Evolutionary conservation across 257 asterid genomes (phyloP), one percentile per base, ranked within the genome.

Genomic region (Orobanche coerulescens): DNA sequence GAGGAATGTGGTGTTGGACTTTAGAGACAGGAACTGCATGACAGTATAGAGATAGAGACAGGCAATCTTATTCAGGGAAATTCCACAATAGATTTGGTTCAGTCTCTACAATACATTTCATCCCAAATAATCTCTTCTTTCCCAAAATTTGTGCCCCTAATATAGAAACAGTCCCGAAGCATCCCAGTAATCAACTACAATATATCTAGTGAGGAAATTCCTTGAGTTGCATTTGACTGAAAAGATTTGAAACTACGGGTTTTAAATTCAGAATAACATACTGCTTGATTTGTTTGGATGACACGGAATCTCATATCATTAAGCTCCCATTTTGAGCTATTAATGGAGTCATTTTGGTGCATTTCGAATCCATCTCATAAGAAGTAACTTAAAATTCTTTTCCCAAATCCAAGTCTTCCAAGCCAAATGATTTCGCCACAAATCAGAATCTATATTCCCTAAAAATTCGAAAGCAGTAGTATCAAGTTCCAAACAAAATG

Each of bases 401-500:
- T 30, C 36, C 36, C 36, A 30, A 30, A 30, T 30, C 36, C 36
- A 30, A 30, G 7, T 30, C 5, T 30, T 30, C 7, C 36, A 30
- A 30, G 3, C 36, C 36, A 3, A 30, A 30, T 7, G 7, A 3
- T 30, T 30, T 30, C 36, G 7, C 36, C 36, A 30, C 7, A 30
- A 30, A 7, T 7, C 36, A 30, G 6, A 5, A 36, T 36, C 1
- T 9, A 36, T 48, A 2, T 20, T 43, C 34, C 8, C 30, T 44
- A 28, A 31, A 33, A 16, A 20, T 4, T 19, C 54, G 15, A 31
- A 46, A 50, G 37, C 37, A 50, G 15, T 3, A 16, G 61, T 52
- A 69, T 3, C 4, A 30, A 20, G 43, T 8, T 11, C 49, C 30
- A 56, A 64, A 6, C 55, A 64, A 18, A 22, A 56, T 65, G 66